phyloP scores from a whole-genome alignment of 2,329 filamentous ascomycete species.

The Neocucurbitaria cava region DNA sequence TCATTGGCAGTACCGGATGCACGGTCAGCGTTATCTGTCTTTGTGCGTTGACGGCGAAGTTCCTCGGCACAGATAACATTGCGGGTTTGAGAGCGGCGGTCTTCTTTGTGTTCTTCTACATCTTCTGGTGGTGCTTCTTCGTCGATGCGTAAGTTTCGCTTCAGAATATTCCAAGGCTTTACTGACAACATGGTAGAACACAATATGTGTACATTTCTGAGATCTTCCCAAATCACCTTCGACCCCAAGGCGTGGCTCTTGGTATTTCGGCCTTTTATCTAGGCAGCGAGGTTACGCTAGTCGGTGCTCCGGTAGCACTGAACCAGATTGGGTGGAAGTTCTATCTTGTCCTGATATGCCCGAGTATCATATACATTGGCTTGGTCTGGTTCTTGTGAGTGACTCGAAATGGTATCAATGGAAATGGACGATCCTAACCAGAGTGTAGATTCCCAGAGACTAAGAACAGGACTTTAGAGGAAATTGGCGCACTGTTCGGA shows the following conservation, averaged over 20 bases:
- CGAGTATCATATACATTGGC: slow-evolving; percentile 16
- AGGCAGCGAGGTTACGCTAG: slow-evolving; percentile 39
- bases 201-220: slow-evolving; percentile 30
- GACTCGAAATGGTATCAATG: neutral
- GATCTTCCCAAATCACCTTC: slow-evolving; percentile 33
- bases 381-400: slow-evolving; percentile 21
- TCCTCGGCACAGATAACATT: slow-evolving; percentile 20
- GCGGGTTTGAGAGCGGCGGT: slow-evolving; percentile 27
- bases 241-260: slow-evolving; percentile 27
- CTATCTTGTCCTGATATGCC: slow-evolving; percentile 49
- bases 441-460: neutral
- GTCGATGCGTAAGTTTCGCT: slow-evolving; percentile 19
- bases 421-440: neutral
- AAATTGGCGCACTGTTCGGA: slow-evolving; percentile 19
- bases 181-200: neutral
- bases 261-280: slow-evolving; percentile 32
- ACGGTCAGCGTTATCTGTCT: slow-evolving; percentile 15
- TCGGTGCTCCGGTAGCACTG: slow-evolving; percentile 46
- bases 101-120: slow-evolving; percentile 33
- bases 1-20: slow-evolving; percentile 23
- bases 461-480: slow-evolving; percentile 7
- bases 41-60: slow-evolving; percentile 24
- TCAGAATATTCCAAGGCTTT: no score
- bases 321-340: slow-evolving; percentile 49
- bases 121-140: slow-evolving; percentile 34